Base-by-base conservation (phyloP, 352 stramenopile species). In the Achlya hypogyna region DNA sequence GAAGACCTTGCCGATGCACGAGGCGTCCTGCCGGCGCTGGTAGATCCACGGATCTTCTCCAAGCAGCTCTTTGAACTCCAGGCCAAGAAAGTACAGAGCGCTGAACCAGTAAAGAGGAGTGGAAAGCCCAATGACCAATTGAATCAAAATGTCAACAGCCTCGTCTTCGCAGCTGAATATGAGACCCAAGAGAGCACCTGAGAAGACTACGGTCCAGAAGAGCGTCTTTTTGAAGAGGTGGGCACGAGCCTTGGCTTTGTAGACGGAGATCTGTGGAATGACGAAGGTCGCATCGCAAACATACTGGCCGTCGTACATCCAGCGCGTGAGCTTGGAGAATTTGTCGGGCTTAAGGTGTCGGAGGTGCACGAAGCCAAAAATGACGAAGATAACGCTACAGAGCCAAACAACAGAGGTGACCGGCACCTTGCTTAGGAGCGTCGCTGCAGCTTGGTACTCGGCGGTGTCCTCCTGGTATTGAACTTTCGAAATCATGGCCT, bases 11-110 rank as follows among this genome's bases (percentile, higher is more conserved):
- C 49, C 49, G 49, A 54, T 6, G 49, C 6, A 6, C 6, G 6
- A 16, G 29, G 49, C 49, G 23, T 54, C 29, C 29, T 54, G 6
- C 6, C 6, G 6, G 23, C 23, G 14, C 29, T 54, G 6, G 29
- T 16, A 54, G 29, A 54, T 54, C 49, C 49, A 54, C 49, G 49
- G 49, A 54, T 28, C 49, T 20, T 20, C 35, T 5, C 54, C 54
- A 6, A 63, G 28, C 6, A 63, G 25, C 42, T 63, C 54, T 5
- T 53, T 58, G 18, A 53, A 32, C 23, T 63, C 54, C 20, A 63
- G 42, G 8, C 10, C 16, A 9, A 63, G 28, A 63, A 63, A 63
- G 54, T 63, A 63, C 22, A n/a, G 8, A 10, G 54, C 34, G 20
- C 20, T 52, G n/a, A 51, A 18, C 1, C 22, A 62, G n/a, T 20